Conservation (phyloP, 345 rosid genomes). For the Murraya koenigii region DNA sequence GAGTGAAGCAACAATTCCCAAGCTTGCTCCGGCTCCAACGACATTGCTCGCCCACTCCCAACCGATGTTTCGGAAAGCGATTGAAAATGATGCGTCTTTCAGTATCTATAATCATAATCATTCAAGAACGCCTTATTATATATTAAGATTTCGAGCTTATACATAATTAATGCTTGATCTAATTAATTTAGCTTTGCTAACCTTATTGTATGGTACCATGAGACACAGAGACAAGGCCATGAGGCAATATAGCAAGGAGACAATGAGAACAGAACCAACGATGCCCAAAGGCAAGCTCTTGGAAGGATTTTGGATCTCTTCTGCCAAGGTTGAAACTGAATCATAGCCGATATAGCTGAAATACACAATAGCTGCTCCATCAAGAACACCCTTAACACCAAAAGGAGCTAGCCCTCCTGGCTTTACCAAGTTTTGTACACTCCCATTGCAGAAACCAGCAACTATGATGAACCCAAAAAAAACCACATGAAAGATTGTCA, state of each 20-base stretch:
- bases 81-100: slow-evolving; percentile 57
- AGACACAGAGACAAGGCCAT: slow-evolving; percentile 76
- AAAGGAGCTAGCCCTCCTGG: slow-evolving; percentile 81
- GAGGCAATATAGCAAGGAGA: slow-evolving; percentile 72
- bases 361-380: slow-evolving; percentile 87
- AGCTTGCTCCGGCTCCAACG: slow-evolving; percentile 90
- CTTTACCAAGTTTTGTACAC: slow-evolving; percentile 52
- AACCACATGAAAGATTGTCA: slow-evolving; percentile 80
- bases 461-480: slow-evolving; percentile 82
- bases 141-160: neutral
- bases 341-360: slow-evolving; percentile 94
- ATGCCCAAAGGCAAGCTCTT: slow-evolving; percentile 83
- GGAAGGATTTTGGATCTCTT: slow-evolving; percentile 84
- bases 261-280: slow-evolving; percentile 74
- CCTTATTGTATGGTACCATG: slow-evolving; percentile 82
- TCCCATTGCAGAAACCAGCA: slow-evolving; percentile 64
- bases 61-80: slow-evolving; percentile 58
- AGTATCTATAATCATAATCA: slow-evolving; percentile 51
- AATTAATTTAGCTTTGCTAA: slow-evolving; percentile 23
- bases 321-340: slow-evolving; percentile 92
- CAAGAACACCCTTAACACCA: slow-evolving; percentile 69
- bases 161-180: neutral
- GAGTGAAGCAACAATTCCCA: slow-evolving; percentile 93
- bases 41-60: slow-evolving; percentile 90
- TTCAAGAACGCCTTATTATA: neutral